Percentiles rank a stretch among this genome's conserved stretches.
Evolutionary conservation across 2,329 filamentous ascomycete species (phyloP).

Genomic region (Fonsecaea multimorphosa): DNA sequence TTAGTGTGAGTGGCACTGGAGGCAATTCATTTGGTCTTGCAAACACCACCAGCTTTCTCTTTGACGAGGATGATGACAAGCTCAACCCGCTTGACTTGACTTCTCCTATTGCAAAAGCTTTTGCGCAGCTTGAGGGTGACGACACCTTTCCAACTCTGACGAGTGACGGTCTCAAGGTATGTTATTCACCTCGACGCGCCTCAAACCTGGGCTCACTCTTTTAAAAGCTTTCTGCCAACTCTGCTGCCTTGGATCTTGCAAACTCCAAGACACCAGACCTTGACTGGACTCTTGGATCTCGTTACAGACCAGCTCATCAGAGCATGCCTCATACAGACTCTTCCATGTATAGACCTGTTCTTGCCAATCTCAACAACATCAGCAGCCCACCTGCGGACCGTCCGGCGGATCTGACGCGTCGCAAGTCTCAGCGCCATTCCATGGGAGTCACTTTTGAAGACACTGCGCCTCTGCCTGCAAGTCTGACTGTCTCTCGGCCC

Average conservation of each 20-base stretch:
- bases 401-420: slow-evolving; percentile 44
- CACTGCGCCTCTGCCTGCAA: slow-evolving; percentile 34
- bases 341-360: slow-evolving; percentile 47
- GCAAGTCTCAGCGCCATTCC: slow-evolving; percentile 52
- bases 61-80: slow-evolving; percentile 82
- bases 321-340: slow-evolving; percentile 63
- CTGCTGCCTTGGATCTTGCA: slow-evolving; percentile 79
- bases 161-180: slow-evolving; percentile 51
- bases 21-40: slow-evolving; percentile 66
- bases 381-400: slow-evolving; percentile 43
- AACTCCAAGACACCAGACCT: slow-evolving; percentile 70
- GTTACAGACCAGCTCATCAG: slow-evolving; percentile 69
- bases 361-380: slow-evolving; percentile 44
- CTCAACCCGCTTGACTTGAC: slow-evolving; percentile 42
- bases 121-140: slow-evolving; percentile 73
- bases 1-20: slow-evolving; percentile 26
- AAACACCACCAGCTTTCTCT: slow-evolving; percentile 84
- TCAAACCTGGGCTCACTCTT: slow-evolving; percentile 30
- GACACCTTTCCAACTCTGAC: slow-evolving; percentile 83
- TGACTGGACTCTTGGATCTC: slow-evolving; percentile 68
- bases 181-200: slow-evolving; percentile 10
- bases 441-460: slow-evolving; percentile 50
- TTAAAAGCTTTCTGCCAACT: slow-evolving; percentile 76
- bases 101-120: slow-evolving; percentile 71
- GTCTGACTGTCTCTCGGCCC: slow-evolving; percentile 54